These are phyloP conservation scores for Typha latifolia DNA, from an alignment of 176 grass and related monocot genomes.

Conservation along the genomic window DNA sequence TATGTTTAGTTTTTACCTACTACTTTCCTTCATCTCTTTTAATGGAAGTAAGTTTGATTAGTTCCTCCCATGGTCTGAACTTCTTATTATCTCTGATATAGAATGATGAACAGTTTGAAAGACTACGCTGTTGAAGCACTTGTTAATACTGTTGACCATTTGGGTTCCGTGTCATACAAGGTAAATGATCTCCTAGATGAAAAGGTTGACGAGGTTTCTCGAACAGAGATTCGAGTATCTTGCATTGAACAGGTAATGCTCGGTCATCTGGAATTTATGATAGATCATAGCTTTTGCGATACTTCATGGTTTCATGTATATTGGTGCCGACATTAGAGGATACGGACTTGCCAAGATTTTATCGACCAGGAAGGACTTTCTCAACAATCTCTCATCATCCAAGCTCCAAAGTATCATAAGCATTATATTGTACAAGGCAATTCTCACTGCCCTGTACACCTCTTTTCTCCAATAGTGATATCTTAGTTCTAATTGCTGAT, in stretches of 20 bases:
- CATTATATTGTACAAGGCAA: constrained; percentile 83
- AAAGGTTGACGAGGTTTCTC: constrained; percentile 61
- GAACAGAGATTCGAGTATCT: constrained; percentile 65
- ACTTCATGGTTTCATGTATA: background rate
- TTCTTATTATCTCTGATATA: constrained; percentile 25
- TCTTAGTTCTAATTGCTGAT: background rate
- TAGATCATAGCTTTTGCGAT: too few relatives aligned
- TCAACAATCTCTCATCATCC: constrained; percentile 80
- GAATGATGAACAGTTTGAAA: constrained; percentile 75
- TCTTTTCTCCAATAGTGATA: background rate
- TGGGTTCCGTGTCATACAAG: constrained; percentile 91
- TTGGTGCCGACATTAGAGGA: constrained; percentile 38
- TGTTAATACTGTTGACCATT: constrained; percentile 77
- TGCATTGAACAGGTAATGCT: constrained; percentile 76
- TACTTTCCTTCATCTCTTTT: constrained; percentile 4
- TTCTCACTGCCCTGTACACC: background rate
- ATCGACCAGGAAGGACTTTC: constrained; percentile 63
- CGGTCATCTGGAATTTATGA: background rate
- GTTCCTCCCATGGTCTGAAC: constrained; percentile 3
- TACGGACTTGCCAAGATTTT: constrained; percentile 56
- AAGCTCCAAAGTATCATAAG: constrained; percentile 66
- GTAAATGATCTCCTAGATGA: constrained; percentile 71
- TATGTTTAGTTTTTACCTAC: constrained; percentile 32
- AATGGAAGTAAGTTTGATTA: constrained; percentile 7
- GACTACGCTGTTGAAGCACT: constrained; percentile 79